Conservation (phyloP, 164 flowering plant species). For the Chimonanthus praecox region DNA sequence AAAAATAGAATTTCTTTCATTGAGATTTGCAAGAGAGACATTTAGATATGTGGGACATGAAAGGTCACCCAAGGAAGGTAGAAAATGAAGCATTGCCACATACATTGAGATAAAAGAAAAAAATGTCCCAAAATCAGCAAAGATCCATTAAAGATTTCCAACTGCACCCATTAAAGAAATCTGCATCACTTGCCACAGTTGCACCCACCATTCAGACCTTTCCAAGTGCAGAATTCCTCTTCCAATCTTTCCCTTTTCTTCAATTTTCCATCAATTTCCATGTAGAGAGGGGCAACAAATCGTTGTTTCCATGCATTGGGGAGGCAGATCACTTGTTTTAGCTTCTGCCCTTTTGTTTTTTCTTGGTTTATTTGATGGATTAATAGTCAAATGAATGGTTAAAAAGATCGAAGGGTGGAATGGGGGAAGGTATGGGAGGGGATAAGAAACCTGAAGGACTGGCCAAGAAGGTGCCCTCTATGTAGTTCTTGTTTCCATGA, state of each 20-base stretch:
- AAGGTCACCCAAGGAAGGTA: no score
- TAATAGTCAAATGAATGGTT: constrained; percentile 36
- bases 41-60: no score
- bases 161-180: background rate
- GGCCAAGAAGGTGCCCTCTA: constrained; percentile 26
- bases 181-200: background rate
- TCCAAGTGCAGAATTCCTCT: background rate
- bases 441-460: constrained; percentile 47
- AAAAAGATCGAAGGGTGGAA: constrained; percentile 43
- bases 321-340: no score
- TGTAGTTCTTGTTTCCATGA: constrained; percentile 21
- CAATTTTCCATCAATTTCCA: background rate
- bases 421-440: constrained; percentile 39
- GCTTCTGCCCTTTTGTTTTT: no score
- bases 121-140: constrained; percentile 3
- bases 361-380: background rate
- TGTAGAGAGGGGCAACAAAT: background rate
- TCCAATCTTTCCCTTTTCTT: background rate
- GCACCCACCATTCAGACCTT: background rate
- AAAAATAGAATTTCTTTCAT: no score
- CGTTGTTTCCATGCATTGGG: background rate
- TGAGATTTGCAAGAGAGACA: no score
- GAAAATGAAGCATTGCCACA: no score
- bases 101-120: no score
- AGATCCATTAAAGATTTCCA: constrained; percentile 1